A percentile compares a stretch with the other conserved stretches of the same genome.
Conservation (phyloP, 1,139 yeast species). For the Hansenula sp. region DNA sequence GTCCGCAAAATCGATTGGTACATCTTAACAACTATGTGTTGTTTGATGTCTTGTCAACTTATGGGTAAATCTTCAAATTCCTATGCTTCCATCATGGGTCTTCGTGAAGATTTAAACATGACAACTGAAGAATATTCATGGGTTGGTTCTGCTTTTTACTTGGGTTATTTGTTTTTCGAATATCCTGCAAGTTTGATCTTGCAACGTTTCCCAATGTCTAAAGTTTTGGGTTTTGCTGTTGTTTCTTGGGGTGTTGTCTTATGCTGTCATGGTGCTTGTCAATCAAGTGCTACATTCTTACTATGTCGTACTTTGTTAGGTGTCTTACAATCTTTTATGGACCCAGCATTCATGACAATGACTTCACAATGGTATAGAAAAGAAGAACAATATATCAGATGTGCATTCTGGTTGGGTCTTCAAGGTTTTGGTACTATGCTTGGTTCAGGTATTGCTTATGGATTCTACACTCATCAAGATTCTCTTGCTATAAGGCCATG, state of each 20-base stretch:
- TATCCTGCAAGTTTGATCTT: slow-evolving; percentile 45
- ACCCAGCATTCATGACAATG: slow-evolving; percentile 49
- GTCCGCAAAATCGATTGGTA: slow-evolving; percentile 15
- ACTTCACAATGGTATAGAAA: slow-evolving; percentile 51
- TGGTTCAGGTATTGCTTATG: slow-evolving; percentile 34
- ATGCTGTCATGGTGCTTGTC: slow-evolving; percentile 37
- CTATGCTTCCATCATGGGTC: slow-evolving; percentile 35
- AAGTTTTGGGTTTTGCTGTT: slow-evolving; percentile 31
- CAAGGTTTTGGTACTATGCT: slow-evolving; percentile 42
- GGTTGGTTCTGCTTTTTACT: slow-evolving; percentile 47
- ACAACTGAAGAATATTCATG: slow-evolving; percentile 31
- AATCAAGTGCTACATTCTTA: slow-evolving; percentile 34
- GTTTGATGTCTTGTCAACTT: slow-evolving; percentile 12
- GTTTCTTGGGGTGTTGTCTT: slow-evolving; percentile 45
- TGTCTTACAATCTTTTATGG: slow-evolving; percentile 39
- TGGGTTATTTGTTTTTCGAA: slow-evolving; percentile 43
- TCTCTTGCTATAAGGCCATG: slow-evolving; percentile 36
- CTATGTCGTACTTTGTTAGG: slow-evolving; percentile 42
- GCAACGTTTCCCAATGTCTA: slow-evolving; percentile 42
- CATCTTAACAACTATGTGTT: slow-evolving; percentile 16
- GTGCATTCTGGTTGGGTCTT: slow-evolving; percentile 44
- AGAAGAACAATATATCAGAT: slow-evolving; percentile 47
- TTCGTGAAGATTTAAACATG: slow-evolving; percentile 26
- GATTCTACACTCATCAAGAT: slow-evolving; percentile 29
- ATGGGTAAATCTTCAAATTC: slow-evolving; percentile 13